Evolutionary conservation across 2,329 filamentous ascomycete genomes (phyloP).

Genomic region (Rutstroemia sp.): DNA sequence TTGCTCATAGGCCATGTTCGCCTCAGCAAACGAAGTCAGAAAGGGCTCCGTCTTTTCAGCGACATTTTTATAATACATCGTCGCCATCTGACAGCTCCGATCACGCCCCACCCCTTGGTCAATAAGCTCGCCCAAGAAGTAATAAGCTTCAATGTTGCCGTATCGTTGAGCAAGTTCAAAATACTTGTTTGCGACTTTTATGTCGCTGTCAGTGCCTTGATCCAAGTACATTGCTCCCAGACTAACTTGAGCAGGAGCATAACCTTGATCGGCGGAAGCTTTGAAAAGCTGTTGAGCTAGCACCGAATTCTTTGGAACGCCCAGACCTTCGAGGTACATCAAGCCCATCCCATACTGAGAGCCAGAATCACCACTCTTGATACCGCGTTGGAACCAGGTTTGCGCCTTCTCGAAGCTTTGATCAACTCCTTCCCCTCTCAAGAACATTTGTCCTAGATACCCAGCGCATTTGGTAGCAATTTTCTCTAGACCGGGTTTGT

Average conservation of each 20-base stretch:
- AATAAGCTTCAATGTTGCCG: constrained; percentile 64
- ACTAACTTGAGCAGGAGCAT: constrained; percentile 57
- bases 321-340: constrained; percentile 63
- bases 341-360: constrained; percentile 64
- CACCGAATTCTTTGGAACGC: constrained; percentile 51
- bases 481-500: constrained; percentile 52
- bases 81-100: constrained; percentile 57
- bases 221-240: constrained; percentile 63
- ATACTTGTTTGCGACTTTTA: constrained; percentile 50
- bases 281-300: constrained; percentile 59
- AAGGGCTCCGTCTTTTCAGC: constrained; percentile 49
- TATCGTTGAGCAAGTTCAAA: constrained; percentile 64
- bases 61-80: constrained; percentile 59
- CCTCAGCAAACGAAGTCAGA: constrained; percentile 57
- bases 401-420: constrained; percentile 57
- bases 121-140: constrained; percentile 64
- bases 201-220: constrained; percentile 44
- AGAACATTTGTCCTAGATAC: constrained; percentile 64
- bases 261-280: constrained; percentile 60
- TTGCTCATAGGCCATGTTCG: constrained; percentile 56
- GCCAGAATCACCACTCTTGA: constrained; percentile 55
- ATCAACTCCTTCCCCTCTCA: constrained; percentile 62
- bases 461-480: constrained; percentile 62
- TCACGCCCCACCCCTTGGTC: constrained; percentile 59
- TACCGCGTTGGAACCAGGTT: constrained; percentile 61